phyloP scores from a whole-genome alignment of 2,329 filamentous ascomycete species.

The Cladophialophora yegresii region DNA sequence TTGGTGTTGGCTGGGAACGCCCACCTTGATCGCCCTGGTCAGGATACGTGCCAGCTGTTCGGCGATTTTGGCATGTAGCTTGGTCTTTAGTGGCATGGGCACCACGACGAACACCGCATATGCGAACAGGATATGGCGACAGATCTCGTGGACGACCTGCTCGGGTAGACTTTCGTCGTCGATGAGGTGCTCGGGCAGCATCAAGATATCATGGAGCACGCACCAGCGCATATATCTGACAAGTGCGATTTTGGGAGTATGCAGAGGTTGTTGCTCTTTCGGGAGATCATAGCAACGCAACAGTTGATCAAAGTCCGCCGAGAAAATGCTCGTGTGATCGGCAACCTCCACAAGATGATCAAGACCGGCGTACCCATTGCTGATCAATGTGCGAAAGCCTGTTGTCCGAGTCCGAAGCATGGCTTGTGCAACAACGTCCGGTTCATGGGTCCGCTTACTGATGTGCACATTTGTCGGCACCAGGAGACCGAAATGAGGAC shows the following conservation, averaged over 20 bases:
- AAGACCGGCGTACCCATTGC: not conserved
- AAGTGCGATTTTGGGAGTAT: constrained; percentile 8
- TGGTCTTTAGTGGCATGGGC: constrained; percentile 43
- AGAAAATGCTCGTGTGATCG: constrained; percentile 6
- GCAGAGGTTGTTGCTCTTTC: constrained; percentile 7
- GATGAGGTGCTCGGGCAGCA: constrained; percentile 9
- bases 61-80: constrained; percentile 40
- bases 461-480: constrained; percentile 9
- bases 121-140: constrained; percentile 41
- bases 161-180: not conserved
- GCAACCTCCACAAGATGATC: not conserved
- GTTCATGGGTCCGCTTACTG: constrained; percentile 2
- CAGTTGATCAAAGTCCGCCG: constrained; percentile 10
- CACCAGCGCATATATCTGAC: constrained; percentile 13
- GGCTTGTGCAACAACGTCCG: not conserved
- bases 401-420: constrained; percentile 3
- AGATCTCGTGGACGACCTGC: constrained; percentile 40
- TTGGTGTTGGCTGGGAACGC: constrained; percentile 37
- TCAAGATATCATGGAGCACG: constrained; percentile 16
- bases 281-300: constrained; percentile 3
- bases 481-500: constrained; percentile 6
- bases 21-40: constrained; percentile 29
- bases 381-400: constrained; percentile 6
- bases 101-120: constrained; percentile 45
- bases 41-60: constrained; percentile 38